phyloP scores from a whole-genome alignment of 2,329 filamentous ascomycete genomes.

The Amauroascus niger region DNA sequence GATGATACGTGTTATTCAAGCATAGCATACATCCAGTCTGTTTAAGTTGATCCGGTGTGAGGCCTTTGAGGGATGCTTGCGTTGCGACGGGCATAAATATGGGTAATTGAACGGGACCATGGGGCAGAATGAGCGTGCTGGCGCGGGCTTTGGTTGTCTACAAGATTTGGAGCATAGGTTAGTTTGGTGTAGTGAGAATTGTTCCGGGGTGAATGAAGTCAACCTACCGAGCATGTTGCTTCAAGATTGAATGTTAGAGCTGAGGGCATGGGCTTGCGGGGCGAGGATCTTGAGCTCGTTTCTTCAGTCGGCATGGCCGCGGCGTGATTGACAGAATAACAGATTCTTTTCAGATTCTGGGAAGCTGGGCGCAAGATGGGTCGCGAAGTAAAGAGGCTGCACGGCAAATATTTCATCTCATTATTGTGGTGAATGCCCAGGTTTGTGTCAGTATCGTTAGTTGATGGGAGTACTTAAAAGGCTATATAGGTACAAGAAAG shows the following conservation, averaged over 20 bases:
- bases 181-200: background rate
- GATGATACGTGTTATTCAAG: constrained; percentile 95
- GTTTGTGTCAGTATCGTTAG: no score
- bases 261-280: constrained; percentile 42
- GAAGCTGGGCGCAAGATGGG: constrained; percentile 19
- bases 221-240: constrained; percentile 66
- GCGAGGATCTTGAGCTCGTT: constrained; percentile 54
- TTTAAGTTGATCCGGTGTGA: constrained; percentile 86
- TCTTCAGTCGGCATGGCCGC: constrained; percentile 4
- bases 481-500: no score
- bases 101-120: constrained; percentile 81
- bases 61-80: constrained; percentile 86
- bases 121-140: constrained; percentile 75
- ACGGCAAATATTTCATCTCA: background rate
- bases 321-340: constrained; percentile 57
- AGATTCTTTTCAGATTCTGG: constrained; percentile 40
- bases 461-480: no score
- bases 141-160: constrained; percentile 92
- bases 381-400: background rate
- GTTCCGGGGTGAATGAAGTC: background rate
- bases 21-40: constrained; percentile 82
- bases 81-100: constrained; percentile 99
- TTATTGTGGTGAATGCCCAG: background rate
- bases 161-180: background rate
- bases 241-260: constrained; percentile 71